These are phyloP conservation scores for Stachybotrys chartarum DNA, from an alignment of 2,329 filamentous ascomycete species.

Conservation along the genomic window DNA sequence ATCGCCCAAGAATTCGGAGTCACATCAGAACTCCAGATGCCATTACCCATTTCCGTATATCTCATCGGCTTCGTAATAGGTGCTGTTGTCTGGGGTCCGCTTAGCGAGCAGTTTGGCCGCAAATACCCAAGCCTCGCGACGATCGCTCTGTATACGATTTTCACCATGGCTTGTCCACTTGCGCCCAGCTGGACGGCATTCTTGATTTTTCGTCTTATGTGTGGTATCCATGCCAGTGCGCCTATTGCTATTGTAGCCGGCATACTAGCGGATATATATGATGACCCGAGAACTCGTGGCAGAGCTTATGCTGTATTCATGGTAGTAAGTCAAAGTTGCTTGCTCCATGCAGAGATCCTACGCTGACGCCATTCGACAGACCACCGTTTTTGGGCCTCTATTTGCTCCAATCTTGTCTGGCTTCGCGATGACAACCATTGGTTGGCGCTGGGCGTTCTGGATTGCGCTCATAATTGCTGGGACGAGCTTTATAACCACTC, in stretches of 20 bases:
- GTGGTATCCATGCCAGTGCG: constrained; percentile 46
- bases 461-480: constrained; percentile 63
- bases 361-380: constrained; percentile 23
- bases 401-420: constrained; percentile 59
- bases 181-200: constrained; percentile 45
- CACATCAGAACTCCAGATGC: constrained; percentile 32
- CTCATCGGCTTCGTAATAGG: constrained; percentile 57
- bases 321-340: constrained; percentile 34
- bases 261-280: constrained; percentile 60
- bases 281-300: constrained; percentile 41
- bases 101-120: constrained; percentile 59
- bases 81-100: constrained; percentile 55
- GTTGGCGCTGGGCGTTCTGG: constrained; percentile 68
- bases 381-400: constrained; percentile 60
- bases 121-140: constrained; percentile 36
- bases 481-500: constrained; percentile 48
- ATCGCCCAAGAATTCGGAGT: constrained; percentile 52
- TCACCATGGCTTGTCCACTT: constrained; percentile 49
- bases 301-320: constrained; percentile 58
- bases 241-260: constrained; percentile 57
- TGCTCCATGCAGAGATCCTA: neutral
- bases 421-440: constrained; percentile 48
- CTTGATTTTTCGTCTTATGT: constrained; percentile 47
- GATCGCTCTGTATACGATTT: constrained; percentile 40
- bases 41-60: constrained; percentile 56